Evolutionary conservation across 352 stramenopile species (phyloP), one percentile per base, ranked within the genome.

Genomic region (Phytophthora pseudosyringae): DNA sequence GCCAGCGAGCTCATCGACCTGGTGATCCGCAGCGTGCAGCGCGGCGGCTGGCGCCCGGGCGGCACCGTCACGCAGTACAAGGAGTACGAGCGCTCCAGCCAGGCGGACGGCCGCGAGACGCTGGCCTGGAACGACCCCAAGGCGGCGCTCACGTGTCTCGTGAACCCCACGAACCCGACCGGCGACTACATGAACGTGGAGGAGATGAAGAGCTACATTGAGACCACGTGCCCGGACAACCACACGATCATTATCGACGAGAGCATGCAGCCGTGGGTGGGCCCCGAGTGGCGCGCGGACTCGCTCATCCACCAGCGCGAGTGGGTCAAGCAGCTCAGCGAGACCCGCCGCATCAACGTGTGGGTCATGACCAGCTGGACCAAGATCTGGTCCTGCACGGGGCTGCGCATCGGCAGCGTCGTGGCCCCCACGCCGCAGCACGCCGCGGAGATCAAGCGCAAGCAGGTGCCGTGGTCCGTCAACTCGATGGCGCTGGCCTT

Each of bases 331-430:
- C 55, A 83, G 16, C 79, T 97, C 60, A 91, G 80, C 31, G 80
- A 76, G 29, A 88, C 88, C 29, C 81, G 83, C 61, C 73, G 78
- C 49, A 91, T 97, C 48, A 81, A 97, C 68, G 85, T 97, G 25
- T 97, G 90, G 90, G 76, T 97, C 70, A 97, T 97, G 90, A 97
- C 88, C 35, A 92, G 81, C 64, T 95, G 87, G 85, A 97, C 89
- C 62, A 97, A 97, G 81, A 96, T 97, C 73, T 97, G 90, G 90
- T 95, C 90, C 11, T 97, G 90, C 80, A 97, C 88, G 64, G 90
- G 90, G 0, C 76, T 97, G 35, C 84, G 90, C 33, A 89, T 97
- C 41, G 90, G 90, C 66, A 94, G 83, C 38, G 90, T 97, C 35
- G 88, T 97, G 9, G 88, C 90, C 39, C 90, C 90, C 26, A 94